Evolutionary conservation across 23 red algal genomes (phyloP).

Genomic region (Pyropia yezoensis): DNA sequence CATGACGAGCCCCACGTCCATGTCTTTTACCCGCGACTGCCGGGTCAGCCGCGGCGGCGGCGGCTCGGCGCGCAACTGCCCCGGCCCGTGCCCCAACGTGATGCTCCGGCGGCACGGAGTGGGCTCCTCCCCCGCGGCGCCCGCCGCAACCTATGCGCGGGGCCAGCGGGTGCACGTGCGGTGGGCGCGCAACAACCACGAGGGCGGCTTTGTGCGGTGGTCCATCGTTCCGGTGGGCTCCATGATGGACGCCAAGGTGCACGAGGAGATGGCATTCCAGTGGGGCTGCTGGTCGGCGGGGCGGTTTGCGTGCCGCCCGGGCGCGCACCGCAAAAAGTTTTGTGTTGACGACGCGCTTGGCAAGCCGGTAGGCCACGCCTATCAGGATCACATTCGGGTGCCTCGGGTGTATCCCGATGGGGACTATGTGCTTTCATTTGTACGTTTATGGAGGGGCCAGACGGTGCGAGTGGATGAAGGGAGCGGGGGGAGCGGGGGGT

Average conservation of each 20-base stretch:
- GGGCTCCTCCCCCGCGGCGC: constrained; percentile 13
- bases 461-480: too few relatives aligned
- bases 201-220: constrained; percentile 41
- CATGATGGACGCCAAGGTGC: constrained; percentile 16
- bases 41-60: too few relatives aligned
- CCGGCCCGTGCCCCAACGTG: constrained; percentile 40
- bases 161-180: constrained; percentile 5
- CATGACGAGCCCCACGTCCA: too few relatives aligned
- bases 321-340: too few relatives aligned
- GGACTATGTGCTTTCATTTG: constrained; percentile 24
- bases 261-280: constrained; percentile 42
- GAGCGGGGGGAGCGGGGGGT: too few relatives aligned
- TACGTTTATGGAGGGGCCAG: too few relatives aligned
- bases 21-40: too few relatives aligned
- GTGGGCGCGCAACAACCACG: constrained; percentile 41
- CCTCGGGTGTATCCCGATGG: constrained; percentile 41
- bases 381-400: constrained; percentile 20
- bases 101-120: constrained; percentile 23
- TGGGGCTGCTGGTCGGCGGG: constrained; percentile 29
- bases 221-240: constrained; percentile 28
- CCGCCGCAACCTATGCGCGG: background rate
- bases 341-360: constrained; percentile 40
- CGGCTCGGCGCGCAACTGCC: constrained; percentile 6
- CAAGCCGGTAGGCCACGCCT: constrained; percentile 8
- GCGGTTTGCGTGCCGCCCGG: constrained; percentile 4